Evolutionary conservation across 2,329 filamentous ascomycete genomes (phyloP), one percentile per base, ranked within the genome.

Genomic region (Zasmidium angulare): DNA sequence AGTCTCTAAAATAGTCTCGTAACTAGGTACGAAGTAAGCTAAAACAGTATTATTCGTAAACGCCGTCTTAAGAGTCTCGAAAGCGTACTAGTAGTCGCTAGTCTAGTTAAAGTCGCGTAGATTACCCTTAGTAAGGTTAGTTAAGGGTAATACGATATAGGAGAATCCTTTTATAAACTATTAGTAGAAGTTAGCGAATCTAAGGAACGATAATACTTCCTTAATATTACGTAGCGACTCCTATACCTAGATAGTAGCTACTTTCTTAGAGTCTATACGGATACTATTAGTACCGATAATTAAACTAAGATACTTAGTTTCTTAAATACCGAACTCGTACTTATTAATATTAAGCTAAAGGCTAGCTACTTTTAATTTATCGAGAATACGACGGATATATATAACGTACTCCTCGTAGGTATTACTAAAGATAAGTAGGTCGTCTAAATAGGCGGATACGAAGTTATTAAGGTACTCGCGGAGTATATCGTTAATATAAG

Each of bases 91-190:
- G 26, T 49, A 48, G 10, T 3, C 24, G 2, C n/a, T 29, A 22
- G 29, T 24, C 46, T 49, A 55, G 19, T 47, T 47, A 17, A 19
- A 55, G 21, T 11, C n/a, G 22, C 19, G 14, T 23, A 9, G n/a
- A n/a, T 29, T 9, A 26, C 48, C 23, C n/a, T 55, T 9, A 23
- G 9, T 4, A 24, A 47, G 46, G 17, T 55, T 49, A 48, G 24
- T 57, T 29, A 57, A 19, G 10, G 19, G 53, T 50, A 31, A 14
- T 9, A 21, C 23, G 7, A 63, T 57, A 4, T 50, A 46, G 12
- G 22, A 65, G 55, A 63, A 68, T 23, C 26, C 46, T 21, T 65
- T 31, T 48, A 68, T 65, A 61, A 68, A 48, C 50, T n/a, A n/a
- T n/a, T n/a, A 11, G 22, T 29, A 19, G 55, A 50, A 66, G 54